Base-by-base conservation (phyloP, 2,329 filamentous ascomycete species). In the Metarhizium sp. region DNA sequence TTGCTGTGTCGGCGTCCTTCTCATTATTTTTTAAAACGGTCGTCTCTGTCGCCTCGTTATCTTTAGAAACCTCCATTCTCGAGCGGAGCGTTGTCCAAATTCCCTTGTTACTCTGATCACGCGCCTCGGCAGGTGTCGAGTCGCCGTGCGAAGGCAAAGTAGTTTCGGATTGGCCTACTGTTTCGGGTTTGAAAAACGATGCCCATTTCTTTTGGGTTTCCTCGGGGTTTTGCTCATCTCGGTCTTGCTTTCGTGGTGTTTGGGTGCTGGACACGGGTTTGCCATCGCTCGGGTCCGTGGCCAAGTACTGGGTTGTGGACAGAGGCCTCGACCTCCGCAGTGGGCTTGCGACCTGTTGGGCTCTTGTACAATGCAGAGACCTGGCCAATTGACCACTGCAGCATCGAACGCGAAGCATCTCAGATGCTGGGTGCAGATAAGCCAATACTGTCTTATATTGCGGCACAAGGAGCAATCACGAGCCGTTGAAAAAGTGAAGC, bases 361-460 rank as follows among this genome's bases (percentile, higher is more conserved):
- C 4, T 51, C 30, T 48, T n/a, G 42, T 34, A 5, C 16, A 25
- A 18, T 42, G 40, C 46, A 53, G 29, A 40, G 20, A n/a, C 51
- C 18, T 46, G 55, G 56, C 56, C 59, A 59, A 53, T 40, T 49
- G 57, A 54, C 61, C 60, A 51, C 54, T 54, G 32, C 58, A 52
- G 43, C 60, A 59, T 51, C 59, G 56, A 32, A 59, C 46, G 52
- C 67, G 67, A 62, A 70, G 64, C 68, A 70, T 70, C 53, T 62
- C 55, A 51, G 43, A 29, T 50, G 49, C 45, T 58, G 16, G 16
- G 51, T 45, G 48, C 14, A 29, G 29, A 32, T 34, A 40, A 14
- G n/a, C n/a, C 29, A 20, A 29, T 30, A 8, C 14, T 40, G 34
- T 14, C 25, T 43, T 48, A 30, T 29, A 20, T 47, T 34, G 32